Base-by-base conservation (phyloP, 169 alveolate species). In the Toxoplasma gondii region DNA sequence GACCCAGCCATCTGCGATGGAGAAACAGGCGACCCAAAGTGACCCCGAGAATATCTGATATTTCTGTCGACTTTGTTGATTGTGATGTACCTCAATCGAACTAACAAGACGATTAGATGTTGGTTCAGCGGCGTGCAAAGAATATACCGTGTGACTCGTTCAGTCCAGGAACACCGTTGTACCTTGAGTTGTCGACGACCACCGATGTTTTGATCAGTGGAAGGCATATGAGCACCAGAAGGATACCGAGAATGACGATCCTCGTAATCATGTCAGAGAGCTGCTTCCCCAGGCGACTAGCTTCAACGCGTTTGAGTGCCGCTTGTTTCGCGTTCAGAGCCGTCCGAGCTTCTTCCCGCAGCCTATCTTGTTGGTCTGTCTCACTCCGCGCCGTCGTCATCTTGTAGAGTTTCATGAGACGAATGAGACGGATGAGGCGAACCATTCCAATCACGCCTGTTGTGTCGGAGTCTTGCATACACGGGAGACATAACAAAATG, bases 321-420 rank as follows among this genome's bases (percentile, higher is more conserved):
- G 95, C 95, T 80, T 93, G 95, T 31, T 93, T 93, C 27, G 96
- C 97, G 93, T 93, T 96, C 92, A 41, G 94, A 82, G 93, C 96
- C 81, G 93, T 95, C 94, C 96, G 95, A 49, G 94, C 93, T 39
- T 96, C 93, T 88, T 94, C 96, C n/a, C 96, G 96, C 87, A 97
- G 97, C 81, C 94, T 97, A 81, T 96, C 98, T 44, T 97, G 97
- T 27, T 64, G 94, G 82, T 96, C 96, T 36, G 91, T 88, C 74
- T 96, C 96, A 44, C 93, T 96, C 31, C 97, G 93, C 87, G 96
- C 97, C 2, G 96, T 96, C 31, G 96, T 96, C 93, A 96, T 96
- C 82, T 96, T 97, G 92, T 97, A 97, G 39, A 97, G 98, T 87
- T 97, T 97, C 80, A 97, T 97, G 36, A 97, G 96, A 54, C 98